phyloP scores from a whole-genome alignment of 202 grass and related monocot genomes.

The Setaria italica region DNA sequence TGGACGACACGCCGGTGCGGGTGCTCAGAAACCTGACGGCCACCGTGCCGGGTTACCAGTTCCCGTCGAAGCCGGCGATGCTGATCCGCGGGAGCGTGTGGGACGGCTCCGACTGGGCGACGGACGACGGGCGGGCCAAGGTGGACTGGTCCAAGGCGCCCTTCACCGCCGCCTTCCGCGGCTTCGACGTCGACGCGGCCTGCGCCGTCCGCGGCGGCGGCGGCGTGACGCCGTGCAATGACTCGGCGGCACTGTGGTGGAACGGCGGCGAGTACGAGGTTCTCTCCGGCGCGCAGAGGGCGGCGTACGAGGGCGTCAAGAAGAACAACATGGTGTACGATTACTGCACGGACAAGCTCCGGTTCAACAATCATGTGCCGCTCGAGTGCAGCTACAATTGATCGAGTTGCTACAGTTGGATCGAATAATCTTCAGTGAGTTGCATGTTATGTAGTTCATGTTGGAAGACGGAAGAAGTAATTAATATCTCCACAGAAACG shows the following conservation, averaged over 20 bases:
- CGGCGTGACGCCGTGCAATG: slow-evolving; percentile 14
- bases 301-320: slow-evolving; percentile 55
- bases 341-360: slow-evolving; percentile 53
- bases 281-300: slow-evolving; percentile 44
- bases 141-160: slow-evolving; percentile 62
- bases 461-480: too few relatives aligned
- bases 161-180: slow-evolving; percentile 53
- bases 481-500: too few relatives aligned
- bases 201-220: slow-evolving; percentile 20
- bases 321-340: slow-evolving; percentile 54
- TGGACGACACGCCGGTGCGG: slow-evolving; percentile 63
- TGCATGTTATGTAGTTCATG: not conserved
- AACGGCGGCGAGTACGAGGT: slow-evolving; percentile 45
- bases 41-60: slow-evolving; percentile 37
- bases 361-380: slow-evolving; percentile 32
- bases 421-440: not conserved
- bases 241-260: slow-evolving; percentile 48
- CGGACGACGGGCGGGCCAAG: slow-evolving; percentile 55
- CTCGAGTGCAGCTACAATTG: slow-evolving; percentile 51
- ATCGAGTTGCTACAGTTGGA: not conserved
- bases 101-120: slow-evolving; percentile 73
- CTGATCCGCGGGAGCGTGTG: slow-evolving; percentile 57
- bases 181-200: slow-evolving; percentile 52
- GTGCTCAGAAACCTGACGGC: slow-evolving; percentile 63
- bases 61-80: slow-evolving; percentile 67